Percentiles rank a stretch among this genome's conserved stretches.
phyloP scores from a whole-genome alignment of 176 grass and related monocot genomes.

The Zea luxurians region DNA sequence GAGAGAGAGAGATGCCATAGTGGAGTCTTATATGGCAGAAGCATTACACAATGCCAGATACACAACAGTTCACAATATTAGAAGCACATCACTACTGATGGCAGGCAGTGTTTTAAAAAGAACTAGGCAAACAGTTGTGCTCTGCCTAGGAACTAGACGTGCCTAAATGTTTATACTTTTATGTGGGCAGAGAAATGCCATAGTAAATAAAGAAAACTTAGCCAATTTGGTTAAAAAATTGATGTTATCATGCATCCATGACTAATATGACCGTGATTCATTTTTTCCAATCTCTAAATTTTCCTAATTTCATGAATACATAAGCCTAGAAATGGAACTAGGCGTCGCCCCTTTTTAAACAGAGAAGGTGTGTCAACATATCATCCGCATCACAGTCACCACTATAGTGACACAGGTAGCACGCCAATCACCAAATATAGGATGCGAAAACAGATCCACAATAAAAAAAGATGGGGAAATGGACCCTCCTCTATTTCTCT shows the following conservation, averaged over 20 bases:
- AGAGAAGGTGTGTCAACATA: not conserved
- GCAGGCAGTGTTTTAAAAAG: not conserved
- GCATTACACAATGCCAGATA: not conserved
- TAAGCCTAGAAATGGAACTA: not conserved
- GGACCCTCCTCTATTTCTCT: not conserved
- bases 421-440: not conserved
- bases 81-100: not conserved
- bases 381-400: not conserved
- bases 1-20: not conserved
- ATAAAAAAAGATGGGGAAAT: not conserved
- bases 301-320: slow-evolving; percentile 6
- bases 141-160: not conserved
- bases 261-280: not conserved
- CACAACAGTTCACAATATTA: not conserved
- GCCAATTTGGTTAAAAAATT: not conserved
- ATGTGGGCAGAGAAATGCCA: not conserved
- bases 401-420: not conserved
- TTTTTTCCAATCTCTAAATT: not conserved
- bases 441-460: not conserved
- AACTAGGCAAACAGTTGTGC: not conserved
- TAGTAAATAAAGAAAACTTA: not conserved
- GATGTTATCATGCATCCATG: not conserved
- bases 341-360: not conserved
- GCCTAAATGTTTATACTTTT: not conserved
- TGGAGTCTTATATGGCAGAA: not conserved